Evolutionary conservation across 1,284 basidiomycete species (phyloP).

Genomic region (Veloboletus limbatus): DNA sequence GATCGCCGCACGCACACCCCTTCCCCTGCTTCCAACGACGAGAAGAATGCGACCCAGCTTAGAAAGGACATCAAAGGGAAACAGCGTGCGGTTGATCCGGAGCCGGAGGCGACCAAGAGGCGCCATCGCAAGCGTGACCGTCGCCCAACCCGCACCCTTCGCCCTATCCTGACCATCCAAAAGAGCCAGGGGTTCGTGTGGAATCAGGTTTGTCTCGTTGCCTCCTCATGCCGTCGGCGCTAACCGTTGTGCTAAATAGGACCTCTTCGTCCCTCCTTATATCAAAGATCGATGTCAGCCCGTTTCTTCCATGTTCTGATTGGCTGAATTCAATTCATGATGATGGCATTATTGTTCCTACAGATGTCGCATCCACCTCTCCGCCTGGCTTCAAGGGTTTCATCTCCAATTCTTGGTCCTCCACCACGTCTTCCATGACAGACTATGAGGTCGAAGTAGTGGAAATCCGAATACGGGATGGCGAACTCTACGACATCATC

Average conservation of each 20-base stretch:
- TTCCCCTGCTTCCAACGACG: conserved; percentile 12
- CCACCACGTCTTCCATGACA: conserved; percentile 58
- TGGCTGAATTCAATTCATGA: background rate
- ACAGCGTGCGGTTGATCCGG: conserved; percentile 66
- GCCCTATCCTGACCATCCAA: conserved; percentile 80
- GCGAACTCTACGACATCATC: conserved; percentile 71
- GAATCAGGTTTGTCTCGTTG: conserved; percentile 63
- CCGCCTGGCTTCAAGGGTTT: conserved; percentile 66
- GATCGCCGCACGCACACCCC: conserved; percentile 17
- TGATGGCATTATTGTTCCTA: too few relatives aligned
- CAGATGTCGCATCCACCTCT: conserved; percentile 79
- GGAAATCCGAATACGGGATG: conserved; percentile 76
- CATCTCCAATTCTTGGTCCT: conserved; percentile 65
- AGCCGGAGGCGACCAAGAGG: conserved; percentile 42
- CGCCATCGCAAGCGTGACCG: conserved; percentile 55
- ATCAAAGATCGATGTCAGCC: conserved; percentile 82
- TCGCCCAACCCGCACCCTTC: conserved; percentile 56
- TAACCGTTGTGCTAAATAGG: conserved; percentile 42
- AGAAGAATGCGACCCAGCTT: conserved; percentile 40
- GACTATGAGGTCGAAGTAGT: conserved; percentile 81
- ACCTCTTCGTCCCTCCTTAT: conserved; percentile 79
- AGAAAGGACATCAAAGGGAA: conserved; percentile 73
- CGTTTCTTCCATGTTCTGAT: conserved; percentile 16
- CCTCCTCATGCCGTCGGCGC: conserved; percentile 7
- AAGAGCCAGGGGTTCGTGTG: conserved; percentile 83